phyloP scores from a whole-genome alignment of 164 flowering plant genomes.

The Stephania cephalantha region DNA sequence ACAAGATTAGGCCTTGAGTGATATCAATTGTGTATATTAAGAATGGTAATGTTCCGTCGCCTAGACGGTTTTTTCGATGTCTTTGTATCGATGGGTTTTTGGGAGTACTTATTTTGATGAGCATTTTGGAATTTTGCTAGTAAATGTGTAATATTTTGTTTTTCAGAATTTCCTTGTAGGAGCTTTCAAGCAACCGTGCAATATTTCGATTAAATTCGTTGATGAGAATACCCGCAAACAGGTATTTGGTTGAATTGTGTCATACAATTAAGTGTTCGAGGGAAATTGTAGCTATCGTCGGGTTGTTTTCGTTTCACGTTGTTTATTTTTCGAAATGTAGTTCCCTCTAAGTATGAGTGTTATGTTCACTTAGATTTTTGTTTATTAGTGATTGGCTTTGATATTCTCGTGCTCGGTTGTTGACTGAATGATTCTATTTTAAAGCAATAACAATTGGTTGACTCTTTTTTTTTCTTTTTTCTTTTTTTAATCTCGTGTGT shows the following conservation, averaged over 20 bases:
- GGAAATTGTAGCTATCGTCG: background rate
- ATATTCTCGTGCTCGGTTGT: background rate
- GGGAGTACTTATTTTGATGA: background rate
- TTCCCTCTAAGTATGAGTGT: background rate
- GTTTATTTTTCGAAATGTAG: background rate
- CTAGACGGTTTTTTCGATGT: background rate
- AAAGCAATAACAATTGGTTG: background rate
- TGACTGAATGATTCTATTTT: background rate
- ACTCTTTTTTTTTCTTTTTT: background rate
- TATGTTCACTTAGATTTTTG: background rate
- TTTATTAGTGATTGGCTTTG: background rate
- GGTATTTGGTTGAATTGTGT: slow-evolving; percentile 28
- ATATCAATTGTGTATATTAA: background rate
- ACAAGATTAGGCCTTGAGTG: background rate
- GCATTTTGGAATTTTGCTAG: background rate
- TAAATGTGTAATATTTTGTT: background rate
- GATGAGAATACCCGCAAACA: slow-evolving; percentile 69
- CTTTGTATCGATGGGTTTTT: background rate
- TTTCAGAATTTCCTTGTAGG: slow-evolving; percentile 62
- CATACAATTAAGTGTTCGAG: background rate
- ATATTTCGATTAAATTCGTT: slow-evolving; percentile 43
- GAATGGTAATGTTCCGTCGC: slow-evolving; percentile 11
- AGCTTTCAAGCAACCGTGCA: slow-evolving; percentile 71
- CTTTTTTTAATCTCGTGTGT: background rate
- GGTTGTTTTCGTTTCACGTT: background rate